Evolutionary conservation across 75 land plant genomes (phyloP).

Genomic region (Sequoiadendron giganteum): DNA sequence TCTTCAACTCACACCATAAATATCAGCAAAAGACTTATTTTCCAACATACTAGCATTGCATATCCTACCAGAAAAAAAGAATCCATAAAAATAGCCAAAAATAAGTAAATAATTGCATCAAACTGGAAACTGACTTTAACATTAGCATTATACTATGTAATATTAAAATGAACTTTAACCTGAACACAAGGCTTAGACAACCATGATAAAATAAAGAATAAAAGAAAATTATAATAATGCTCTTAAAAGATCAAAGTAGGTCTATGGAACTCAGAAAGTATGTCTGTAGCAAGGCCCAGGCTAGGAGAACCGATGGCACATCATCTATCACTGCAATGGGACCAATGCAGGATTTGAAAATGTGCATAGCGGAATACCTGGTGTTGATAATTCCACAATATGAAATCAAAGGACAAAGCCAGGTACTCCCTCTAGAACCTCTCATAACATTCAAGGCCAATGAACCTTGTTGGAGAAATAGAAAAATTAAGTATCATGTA

Average conservation of each 20-base stretch:
- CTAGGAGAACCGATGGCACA: neutral
- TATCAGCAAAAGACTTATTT: too few species aligned
- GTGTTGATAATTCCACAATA: neutral
- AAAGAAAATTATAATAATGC: too few species aligned
- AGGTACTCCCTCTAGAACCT: neutral
- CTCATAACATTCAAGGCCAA: neutral
- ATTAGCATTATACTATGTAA: neutral
- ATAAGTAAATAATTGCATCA: neutral
- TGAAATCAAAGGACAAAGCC: neutral
- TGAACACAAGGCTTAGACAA: neutral
- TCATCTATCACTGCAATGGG: neutral
- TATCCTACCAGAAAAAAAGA: neutral
- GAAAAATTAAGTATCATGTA: neutral
- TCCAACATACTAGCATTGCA: neutral
- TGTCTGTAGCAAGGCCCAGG: neutral
- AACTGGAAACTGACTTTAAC: neutral
- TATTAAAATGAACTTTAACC: neutral
- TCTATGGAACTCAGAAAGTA: too few species aligned
- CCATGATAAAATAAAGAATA: neutral
- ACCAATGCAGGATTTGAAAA: neutral
- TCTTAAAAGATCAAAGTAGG: too few species aligned
- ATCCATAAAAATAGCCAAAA: neutral
- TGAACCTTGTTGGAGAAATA: neutral
- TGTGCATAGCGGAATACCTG: neutral
- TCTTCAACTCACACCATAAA: too few species aligned